These are phyloP conservation scores for Crataegus laevigata DNA, from an alignment of 306 rosid species.

Conservation along the genomic window DNA sequence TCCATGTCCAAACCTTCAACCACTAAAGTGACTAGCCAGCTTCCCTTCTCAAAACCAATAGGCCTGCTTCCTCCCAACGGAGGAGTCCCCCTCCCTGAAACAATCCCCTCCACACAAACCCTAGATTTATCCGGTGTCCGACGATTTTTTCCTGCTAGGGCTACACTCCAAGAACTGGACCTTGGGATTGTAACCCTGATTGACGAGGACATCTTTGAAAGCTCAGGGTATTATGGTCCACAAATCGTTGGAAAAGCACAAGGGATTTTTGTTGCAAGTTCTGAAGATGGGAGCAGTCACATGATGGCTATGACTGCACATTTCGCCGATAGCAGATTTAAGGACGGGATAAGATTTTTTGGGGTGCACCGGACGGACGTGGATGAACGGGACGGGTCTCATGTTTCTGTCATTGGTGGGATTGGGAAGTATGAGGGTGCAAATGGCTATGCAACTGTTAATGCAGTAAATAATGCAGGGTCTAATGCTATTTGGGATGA, in stretches of 20 bases:
- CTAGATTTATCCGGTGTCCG: slow-evolving; percentile 48
- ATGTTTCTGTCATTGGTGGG: slow-evolving; percentile 80
- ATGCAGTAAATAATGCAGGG: slow-evolving; percentile 29
- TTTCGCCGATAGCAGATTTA: slow-evolving; percentile 23
- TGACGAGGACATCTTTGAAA: slow-evolving; percentile 38
- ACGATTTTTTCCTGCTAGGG: slow-evolving; percentile 44
- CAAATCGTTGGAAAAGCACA: slow-evolving; percentile 46
- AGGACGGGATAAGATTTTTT: slow-evolving; percentile 52
- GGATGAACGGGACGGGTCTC: slow-evolving; percentile 44
- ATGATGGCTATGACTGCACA: slow-evolving; percentile 56
- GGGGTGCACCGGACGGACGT: slow-evolving; percentile 50
- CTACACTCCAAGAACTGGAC: slow-evolving; percentile 57
- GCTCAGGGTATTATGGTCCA: slow-evolving; percentile 10
- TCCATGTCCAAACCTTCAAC: slow-evolving; percentile 23
- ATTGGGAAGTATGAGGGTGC: slow-evolving; percentile 60
- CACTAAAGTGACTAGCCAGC: slow-evolving; percentile 17
- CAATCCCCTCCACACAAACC: slow-evolving; percentile 36
- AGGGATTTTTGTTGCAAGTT: slow-evolving; percentile 58
- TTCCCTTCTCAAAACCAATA: slow-evolving; percentile 50
- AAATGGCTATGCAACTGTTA: slow-evolving; percentile 76
- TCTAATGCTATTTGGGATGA: slow-evolving; percentile 8
- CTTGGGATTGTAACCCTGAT: slow-evolving; percentile 44
- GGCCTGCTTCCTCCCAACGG: slow-evolving; percentile 42
- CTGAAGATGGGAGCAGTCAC: slow-evolving; percentile 51
- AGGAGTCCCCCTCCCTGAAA: slow-evolving; percentile 42